Evolutionary conservation across 371 early-diverging fungal genomes (phyloP), one percentile per base, ranked within the genome.

Genomic region (Saksenaea vasiformis): DNA sequence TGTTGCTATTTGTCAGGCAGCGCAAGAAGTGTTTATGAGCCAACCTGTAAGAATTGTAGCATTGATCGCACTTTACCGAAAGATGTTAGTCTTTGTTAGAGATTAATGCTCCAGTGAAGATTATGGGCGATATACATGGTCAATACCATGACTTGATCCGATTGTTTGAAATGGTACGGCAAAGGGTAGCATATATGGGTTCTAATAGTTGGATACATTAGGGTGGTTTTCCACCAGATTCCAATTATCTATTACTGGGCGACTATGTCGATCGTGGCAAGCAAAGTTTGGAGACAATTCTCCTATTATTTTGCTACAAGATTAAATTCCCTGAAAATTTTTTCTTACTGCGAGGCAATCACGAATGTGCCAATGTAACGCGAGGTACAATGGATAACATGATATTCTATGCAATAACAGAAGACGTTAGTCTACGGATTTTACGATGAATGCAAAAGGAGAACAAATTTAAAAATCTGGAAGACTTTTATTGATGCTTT

Each of bases 361-460:
- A 99, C 76, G 99, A 99, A 79, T 94, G 95, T 68, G 97, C 97
- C 11, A 93, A 91, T 69, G 95, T 99, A 15, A 99, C 97, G 68
- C 84, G 93, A 82, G 98, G 85, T 72, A 72, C n/a, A 66, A 81
- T 35, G 27, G 24, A 19, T n/a, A n/a, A 22, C 10, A 10, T 35
- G 5, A 5, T 17, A 2, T 56, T 10, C 8, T 13, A 57, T 39
- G 3, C 58, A 35, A 35, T 58, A 14, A 44, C 53, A 14, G 19
- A 27, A 31, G 13, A 39, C 15, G 57, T 9, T 58, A 69, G 70
- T 99, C 26, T 99, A 99, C 76, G 99, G 99, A 3, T 99, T 99
- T 76, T 99, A 97, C 76, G 99, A 99, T 74, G 99, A 99, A 78
- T 97, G 97, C 86, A 99, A 98, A 78, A 90, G 99, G 65, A 80